A percentile compares a stretch with the other conserved stretches of the same genome.
Conservation (phyloP, 306 rosid genomes). For the Canavalia gladiata region DNA sequence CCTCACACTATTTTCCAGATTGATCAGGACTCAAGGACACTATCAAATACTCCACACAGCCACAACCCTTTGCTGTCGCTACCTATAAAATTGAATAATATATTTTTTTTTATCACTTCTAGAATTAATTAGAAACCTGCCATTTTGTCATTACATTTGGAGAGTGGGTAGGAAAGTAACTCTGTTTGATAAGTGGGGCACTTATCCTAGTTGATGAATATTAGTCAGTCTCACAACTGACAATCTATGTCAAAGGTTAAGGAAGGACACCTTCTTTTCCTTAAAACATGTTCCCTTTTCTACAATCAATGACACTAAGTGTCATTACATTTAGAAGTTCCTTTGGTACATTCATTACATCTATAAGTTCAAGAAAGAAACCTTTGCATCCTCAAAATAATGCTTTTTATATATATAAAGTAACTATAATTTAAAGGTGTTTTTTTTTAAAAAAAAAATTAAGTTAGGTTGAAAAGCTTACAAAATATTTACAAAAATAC, state of each 20-base stretch:
- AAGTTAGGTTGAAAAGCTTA: too few species aligned
- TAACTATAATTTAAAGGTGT: too few species aligned
- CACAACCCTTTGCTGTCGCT: constrained; percentile 35
- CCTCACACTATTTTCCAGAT: constrained; percentile 60
- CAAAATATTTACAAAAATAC: too few species aligned
- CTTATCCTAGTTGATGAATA: background rate
- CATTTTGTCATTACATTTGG: constrained; percentile 32
- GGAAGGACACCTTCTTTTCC: background rate
- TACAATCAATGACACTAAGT: background rate
- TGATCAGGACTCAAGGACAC: constrained; percentile 46
- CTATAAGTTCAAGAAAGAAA: background rate
- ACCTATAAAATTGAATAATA: background rate
- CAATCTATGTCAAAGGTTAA: constrained; percentile 24
- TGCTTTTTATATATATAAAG: background rate
- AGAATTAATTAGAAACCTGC: background rate
- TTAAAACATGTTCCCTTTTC: background rate
- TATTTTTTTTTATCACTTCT: background rate
- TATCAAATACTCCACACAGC: constrained; percentile 24
- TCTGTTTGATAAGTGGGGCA: constrained; percentile 16
- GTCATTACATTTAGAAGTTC: too few species aligned
- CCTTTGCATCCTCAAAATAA: background rate
- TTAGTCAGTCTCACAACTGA: background rate
- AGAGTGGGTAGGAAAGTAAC: background rate
- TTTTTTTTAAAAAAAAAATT: too few species aligned
- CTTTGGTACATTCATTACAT: too few species aligned